Evolutionary conservation across 495 filamentous ascomycete species (phyloP).

Genomic region (Xylaria nigripes): DNA sequence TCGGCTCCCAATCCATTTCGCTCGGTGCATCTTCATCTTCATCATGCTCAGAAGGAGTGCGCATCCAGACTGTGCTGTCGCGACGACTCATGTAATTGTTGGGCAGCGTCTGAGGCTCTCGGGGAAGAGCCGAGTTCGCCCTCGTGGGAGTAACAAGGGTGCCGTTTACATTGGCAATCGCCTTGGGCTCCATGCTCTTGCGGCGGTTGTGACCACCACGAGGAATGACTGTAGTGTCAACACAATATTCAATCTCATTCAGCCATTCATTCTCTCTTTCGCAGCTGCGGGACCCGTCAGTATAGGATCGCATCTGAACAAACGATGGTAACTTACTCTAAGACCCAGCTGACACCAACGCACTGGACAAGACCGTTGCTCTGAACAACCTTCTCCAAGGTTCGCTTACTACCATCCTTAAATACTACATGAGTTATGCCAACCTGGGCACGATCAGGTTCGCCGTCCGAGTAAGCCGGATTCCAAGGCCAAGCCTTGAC

Average conservation of each 20-base stretch:
- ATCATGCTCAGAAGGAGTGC: constrained; percentile 34
- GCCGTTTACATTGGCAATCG: constrained; percentile 64
- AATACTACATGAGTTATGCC: constrained; percentile 93
- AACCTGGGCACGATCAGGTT: constrained; percentile 45
- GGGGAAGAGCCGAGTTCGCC: constrained; percentile 19
- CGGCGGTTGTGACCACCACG: constrained; percentile 69
- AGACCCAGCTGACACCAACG: constrained; percentile 81
- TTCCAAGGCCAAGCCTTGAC: constrained; percentile 85
- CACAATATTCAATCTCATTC: constrained; percentile 58
- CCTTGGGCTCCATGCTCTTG: constrained; percentile 87
- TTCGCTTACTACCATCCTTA: constrained; percentile 83
- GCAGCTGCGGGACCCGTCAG: constrained; percentile 46
- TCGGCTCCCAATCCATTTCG: constrained; percentile 19
- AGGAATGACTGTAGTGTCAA: constrained; percentile 64
- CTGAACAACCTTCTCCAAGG: constrained; percentile 76
- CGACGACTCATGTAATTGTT: constrained; percentile 40
- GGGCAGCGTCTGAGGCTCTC: constrained; percentile 35
- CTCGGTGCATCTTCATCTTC: constrained; percentile 31
- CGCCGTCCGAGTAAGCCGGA: constrained; percentile 33
- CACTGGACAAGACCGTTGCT: constrained; percentile 68
- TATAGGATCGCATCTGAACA: not conserved
- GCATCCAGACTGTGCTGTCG: constrained; percentile 45
- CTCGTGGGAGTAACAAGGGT: constrained; percentile 45
- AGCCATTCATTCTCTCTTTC: constrained; percentile 72
- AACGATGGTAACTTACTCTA: constrained; percentile 54